Evolutionary conservation across 2,329 filamentous ascomycete species (phyloP).

Genomic region (Hymenoscyphus scutula): DNA sequence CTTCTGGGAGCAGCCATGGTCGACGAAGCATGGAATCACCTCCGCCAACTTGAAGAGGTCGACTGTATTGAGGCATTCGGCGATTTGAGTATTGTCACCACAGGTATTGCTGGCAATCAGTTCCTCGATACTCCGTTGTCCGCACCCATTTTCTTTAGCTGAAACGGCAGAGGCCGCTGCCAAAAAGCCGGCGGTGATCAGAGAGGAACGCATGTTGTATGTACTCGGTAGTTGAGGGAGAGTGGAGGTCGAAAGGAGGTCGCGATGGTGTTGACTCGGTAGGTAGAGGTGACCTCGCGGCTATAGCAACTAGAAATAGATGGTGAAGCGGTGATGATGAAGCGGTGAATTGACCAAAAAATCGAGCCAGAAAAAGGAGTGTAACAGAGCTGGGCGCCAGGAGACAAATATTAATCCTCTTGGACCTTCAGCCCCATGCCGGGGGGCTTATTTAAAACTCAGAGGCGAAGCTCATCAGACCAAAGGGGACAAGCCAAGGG

Average conservation of each 20-base stretch:
- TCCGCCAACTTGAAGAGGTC: conserved; percentile 21
- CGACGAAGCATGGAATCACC: conserved; percentile 28
- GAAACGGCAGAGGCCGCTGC: conserved; percentile 22
- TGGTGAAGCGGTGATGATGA: conserved; percentile 6
- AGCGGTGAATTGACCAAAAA: not conserved
- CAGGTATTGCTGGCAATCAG: conserved; percentile 25
- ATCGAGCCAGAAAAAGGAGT: conserved; percentile 1
- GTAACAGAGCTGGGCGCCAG: not conserved
- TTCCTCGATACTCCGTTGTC: conserved; percentile 23
- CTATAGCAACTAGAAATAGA: not conserved
- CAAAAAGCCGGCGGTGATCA: conserved; percentile 19
- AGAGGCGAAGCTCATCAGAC: conserved; percentile 9
- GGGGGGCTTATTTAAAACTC: conserved; percentile 9
- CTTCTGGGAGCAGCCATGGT: conserved; percentile 23
- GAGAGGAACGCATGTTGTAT: conserved; percentile 25
- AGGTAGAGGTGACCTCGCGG: not conserved
- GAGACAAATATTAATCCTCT: conserved; percentile 5
- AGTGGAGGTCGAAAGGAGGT: no score
- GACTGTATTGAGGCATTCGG: conserved; percentile 23
- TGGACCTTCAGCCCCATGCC: conserved; percentile 2
- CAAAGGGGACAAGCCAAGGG: not conserved
- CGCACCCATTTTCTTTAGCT: conserved; percentile 21
- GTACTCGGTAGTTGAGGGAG: not conserved
- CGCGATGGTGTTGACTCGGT: not conserved
- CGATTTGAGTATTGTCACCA: conserved; percentile 22